Evolutionary conservation across 148 eudicot genomes (phyloP), one percentile per base, ranked within the genome.

Genomic region (Cornus kousa): DNA sequence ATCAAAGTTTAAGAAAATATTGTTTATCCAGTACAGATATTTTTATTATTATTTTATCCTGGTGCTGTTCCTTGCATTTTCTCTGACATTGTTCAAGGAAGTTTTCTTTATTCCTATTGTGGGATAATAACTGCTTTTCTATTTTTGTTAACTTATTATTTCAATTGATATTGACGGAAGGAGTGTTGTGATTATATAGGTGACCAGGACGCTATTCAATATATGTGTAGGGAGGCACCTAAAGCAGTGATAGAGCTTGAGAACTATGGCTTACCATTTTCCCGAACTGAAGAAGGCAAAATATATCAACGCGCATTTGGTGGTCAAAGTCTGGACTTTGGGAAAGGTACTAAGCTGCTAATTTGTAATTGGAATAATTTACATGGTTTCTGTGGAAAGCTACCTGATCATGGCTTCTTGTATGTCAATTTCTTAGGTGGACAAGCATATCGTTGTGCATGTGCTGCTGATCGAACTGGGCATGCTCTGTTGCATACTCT

Each of bases 191-290:
- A 22, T 72, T 83, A 67, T 81, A 31, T 78, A 97, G 99, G 99
- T 83, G 99, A 97, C 78, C 99, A 97, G 83, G 99, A 97, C 85
- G 97, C 99, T 76, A 94, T 97, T 82, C 99, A 97, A 70, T 97
- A 97, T 66, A 97, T 97, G 99, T 97, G 99, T 80, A 97, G 99
- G 75, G 99, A 97, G 87, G 99, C 99, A 80, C 99, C 99, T 20
- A 92, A 94, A 87, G 99, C 98, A 81, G 99, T 97, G 68, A 97
- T 97, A 79, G 99, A 97, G 88, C 98, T 97, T 82, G 98, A 97
- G 82, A 92, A 97, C 80, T 97, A 97, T 85, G 99, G 99, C 7
- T 80, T 97, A 22, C 99, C 98, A 65, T 97, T 97, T 83, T 97
- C 99, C 60, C 91, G 99, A 70, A 97, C 99, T 68, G 99, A 97